phyloP scores from a whole-genome alignment of 768 basidiomycete genomes.

The Kwoniella sp. region DNA sequence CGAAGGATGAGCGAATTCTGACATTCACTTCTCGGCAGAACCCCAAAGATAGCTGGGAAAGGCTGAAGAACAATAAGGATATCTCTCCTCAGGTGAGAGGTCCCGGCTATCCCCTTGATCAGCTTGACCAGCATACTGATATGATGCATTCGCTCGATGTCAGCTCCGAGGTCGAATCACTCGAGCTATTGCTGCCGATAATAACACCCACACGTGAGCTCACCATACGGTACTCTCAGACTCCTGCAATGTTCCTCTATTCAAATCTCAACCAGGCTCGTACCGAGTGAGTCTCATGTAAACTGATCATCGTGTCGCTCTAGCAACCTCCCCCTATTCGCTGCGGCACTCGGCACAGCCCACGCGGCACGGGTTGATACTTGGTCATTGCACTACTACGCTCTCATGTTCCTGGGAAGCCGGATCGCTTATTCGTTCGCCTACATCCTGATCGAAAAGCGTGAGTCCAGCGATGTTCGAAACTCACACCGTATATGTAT shows the following conservation, averaged over 20 bases:
- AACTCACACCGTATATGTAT: no score
- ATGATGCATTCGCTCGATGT: neutral
- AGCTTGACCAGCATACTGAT: no score
- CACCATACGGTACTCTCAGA: no score
- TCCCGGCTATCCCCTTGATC: neutral
- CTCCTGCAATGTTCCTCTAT: no score
- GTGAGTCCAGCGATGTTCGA: conserved; percentile 30
- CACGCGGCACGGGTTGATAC: conserved; percentile 35
- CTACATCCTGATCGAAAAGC: conserved; percentile 35
- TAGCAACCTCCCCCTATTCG: conserved; percentile 37
- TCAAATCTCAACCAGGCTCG: no score
- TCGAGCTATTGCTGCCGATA: conserved; percentile 34
- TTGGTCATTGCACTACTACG: conserved; percentile 25
- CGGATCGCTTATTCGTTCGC: conserved; percentile 34
- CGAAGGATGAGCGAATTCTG: no score
- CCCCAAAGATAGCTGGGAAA: conserved; percentile 36
- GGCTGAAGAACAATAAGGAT: conserved; percentile 19
- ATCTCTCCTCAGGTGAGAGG: conserved; percentile 14
- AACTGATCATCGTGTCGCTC: neutral
- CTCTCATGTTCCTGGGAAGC: conserved; percentile 23
- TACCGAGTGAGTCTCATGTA: no score
- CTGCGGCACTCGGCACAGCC: conserved; percentile 33
- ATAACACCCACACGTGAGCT: conserved; percentile 34
- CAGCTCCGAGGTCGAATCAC: conserved; percentile 28
- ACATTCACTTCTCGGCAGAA: conserved; percentile 10